Evolutionary conservation across 2,329 filamentous ascomycete genomes (phyloP), one percentile per base, ranked within the genome.

Genomic region (Alternaria rosae): DNA sequence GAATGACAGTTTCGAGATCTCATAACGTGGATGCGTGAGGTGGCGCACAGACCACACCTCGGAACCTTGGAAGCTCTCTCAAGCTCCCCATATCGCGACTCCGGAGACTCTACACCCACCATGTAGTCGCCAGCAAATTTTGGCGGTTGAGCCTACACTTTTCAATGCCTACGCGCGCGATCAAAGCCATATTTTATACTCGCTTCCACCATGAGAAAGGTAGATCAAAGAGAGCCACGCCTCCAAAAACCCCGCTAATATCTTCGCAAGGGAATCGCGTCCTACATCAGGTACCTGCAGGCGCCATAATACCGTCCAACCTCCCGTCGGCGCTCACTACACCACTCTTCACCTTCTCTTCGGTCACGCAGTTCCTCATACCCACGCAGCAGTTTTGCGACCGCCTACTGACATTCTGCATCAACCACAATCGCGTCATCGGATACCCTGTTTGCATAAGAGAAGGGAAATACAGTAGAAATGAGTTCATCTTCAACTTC

Each of bases 401-500:
- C 78, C 92, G 93, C 67, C 90, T 94, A 63, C 86, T 98, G 64
- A 91, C 91, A 26, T 90, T 96, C 58, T 87, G 85, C 71, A 83
- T 82, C n/a, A 90, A 90, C 78, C 91, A 92, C 47, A 91, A 94
- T 79, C 89, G 90, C 60, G 88, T 99, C 57, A 86, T 99, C 32
- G 93, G 94, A 15, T 93, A 93, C 72, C 95, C 95, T 0, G 91
- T 98, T 55, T 94, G 93, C 76, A 92, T 98, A 75, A 70, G 77
- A 11, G 88, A 93, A 67, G 86, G 89, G 57, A 90, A 91, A 70
- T 97, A 98, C 76, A 88, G 91, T 74, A 90, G 95, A 61, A 97
- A 97, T 80, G 92, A 97, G 79, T 98, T 97, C 84, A 97, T 97
- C 76, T 99, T 98, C 87, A 98, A 98, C 80, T 97, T 98, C 76